Conservation (phyloP, 2,329 filamentous ascomycete genomes). For the Alternaria triticimaculans region DNA sequence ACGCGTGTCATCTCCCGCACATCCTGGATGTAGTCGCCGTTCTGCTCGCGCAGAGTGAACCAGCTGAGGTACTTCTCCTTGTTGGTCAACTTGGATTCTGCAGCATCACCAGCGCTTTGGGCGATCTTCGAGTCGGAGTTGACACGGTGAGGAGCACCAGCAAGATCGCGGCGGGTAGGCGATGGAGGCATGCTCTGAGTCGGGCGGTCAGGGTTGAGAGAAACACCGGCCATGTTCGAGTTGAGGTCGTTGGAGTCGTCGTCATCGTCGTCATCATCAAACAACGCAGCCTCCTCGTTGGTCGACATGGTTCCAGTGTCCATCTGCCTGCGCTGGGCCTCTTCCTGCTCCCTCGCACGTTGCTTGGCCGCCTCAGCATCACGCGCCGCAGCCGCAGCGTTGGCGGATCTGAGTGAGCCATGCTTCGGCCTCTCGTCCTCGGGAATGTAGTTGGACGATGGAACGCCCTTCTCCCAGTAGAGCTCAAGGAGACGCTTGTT, state of each 20-base stretch:
- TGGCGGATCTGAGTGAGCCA: conserved; percentile 73
- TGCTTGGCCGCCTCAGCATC: conserved; percentile 84
- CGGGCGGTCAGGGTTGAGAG: conserved; percentile 79
- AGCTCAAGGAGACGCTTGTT: conserved; percentile 92
- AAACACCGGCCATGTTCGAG: conserved; percentile 91
- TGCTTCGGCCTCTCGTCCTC: conserved; percentile 96
- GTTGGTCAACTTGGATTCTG: conserved; percentile 81
- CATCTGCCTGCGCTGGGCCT: conserved; percentile 89
- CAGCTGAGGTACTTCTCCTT: conserved; percentile 96
- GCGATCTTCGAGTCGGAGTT: conserved; percentile 93
- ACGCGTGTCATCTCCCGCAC: conserved; percentile 97
- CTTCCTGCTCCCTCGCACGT: conserved; percentile 83
- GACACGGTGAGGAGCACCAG: conserved; percentile 78
- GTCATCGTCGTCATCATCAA: conserved; percentile 88
- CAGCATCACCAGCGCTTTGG: conserved; percentile 68
- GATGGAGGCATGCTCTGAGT: conserved; percentile 96
- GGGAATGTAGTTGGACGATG: conserved; percentile 92
- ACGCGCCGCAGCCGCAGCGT: conserved; percentile 76
- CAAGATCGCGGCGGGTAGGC: conserved; percentile 76
- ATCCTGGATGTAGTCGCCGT: conserved; percentile 96
- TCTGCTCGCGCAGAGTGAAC: conserved; percentile 89
- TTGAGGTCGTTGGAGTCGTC: conserved; percentile 82
- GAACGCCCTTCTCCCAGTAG: conserved; percentile 99
- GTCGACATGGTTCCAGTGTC: conserved; percentile 94
- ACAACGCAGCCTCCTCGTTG: conserved; percentile 92